Conservation (phyloP, 345 rosid genomes). For the Physaria fendleri region DNA sequence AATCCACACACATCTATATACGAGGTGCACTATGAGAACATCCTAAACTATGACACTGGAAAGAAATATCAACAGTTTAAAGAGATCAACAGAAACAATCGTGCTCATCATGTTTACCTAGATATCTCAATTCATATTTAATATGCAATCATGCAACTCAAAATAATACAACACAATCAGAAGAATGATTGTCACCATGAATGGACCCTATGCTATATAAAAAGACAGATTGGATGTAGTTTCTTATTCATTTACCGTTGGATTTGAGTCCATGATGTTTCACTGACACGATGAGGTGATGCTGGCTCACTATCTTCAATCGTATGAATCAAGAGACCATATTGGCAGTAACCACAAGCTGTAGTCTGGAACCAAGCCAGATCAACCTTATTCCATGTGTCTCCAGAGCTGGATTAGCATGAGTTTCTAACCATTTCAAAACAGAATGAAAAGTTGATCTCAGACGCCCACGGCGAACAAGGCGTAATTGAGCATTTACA, state of each 20-base stretch:
- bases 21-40: neutral
- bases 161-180: neutral
- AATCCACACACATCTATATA: constrained; percentile 11
- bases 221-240: constrained; percentile 3
- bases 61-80: neutral
- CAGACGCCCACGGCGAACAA: constrained; percentile 79
- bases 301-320: constrained; percentile 44
- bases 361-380: constrained; percentile 95
- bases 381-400: constrained; percentile 56
- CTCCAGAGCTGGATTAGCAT: constrained; percentile 83
- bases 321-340: constrained; percentile 71
- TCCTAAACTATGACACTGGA: neutral
- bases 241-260: constrained; percentile 44
- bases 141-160: neutral
- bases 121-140: constrained; percentile 8
- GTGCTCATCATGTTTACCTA: constrained; percentile 11
- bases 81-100: neutral
- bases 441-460: constrained; percentile 61
- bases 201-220: neutral
- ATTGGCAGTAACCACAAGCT: constrained; percentile 75
- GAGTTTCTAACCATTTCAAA: constrained; percentile 82
- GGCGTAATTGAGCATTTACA: constrained; percentile 89
- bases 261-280: constrained; percentile 33
- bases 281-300: constrained; percentile 35
- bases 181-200: neutral